Conservation (phyloP, 2,329 filamentous ascomycete species). For the Pestalotiopsis fici region DNA sequence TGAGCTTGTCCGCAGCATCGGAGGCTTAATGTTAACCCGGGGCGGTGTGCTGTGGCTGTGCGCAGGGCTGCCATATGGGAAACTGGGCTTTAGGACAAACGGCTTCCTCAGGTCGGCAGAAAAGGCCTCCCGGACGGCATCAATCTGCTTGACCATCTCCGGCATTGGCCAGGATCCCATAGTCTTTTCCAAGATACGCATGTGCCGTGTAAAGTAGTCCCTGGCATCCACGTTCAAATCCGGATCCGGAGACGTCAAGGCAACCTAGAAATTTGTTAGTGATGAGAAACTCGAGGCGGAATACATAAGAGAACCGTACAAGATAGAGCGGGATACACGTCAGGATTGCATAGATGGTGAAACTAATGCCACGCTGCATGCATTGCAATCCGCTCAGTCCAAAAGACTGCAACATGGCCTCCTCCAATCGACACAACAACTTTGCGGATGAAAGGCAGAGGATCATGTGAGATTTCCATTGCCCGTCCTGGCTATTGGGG, state of each 20-base stretch:
- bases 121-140: constrained; percentile 86
- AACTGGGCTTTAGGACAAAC: constrained; percentile 85
- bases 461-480: constrained; percentile 87
- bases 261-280: constrained; percentile 60
- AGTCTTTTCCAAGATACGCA: constrained; percentile 88
- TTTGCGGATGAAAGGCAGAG: constrained; percentile 85
- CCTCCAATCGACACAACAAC: constrained; percentile 81
- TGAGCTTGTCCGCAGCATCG: constrained; percentile 45
- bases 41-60: constrained; percentile 65
- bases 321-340: constrained; percentile 92
- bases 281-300: background rate
- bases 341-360: constrained; percentile 88
- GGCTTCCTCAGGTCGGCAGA: constrained; percentile 82
- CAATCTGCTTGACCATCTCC: constrained; percentile 87
- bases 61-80: constrained; percentile 82
- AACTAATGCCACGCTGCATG: constrained; percentile 94
- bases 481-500: constrained; percentile 67
- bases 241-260: constrained; percentile 89
- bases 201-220: constrained; percentile 89
- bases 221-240: constrained; percentile 82
- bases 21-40: constrained; percentile 53
- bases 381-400: constrained; percentile 80
- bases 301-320: constrained; percentile 55
- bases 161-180: constrained; percentile 83
- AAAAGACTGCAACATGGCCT: constrained; percentile 75